Evolutionary conservation across 2,329 filamentous ascomycete genomes (phyloP), one percentile per base, ranked within the genome.

Genomic region (Amphichorda felina): DNA sequence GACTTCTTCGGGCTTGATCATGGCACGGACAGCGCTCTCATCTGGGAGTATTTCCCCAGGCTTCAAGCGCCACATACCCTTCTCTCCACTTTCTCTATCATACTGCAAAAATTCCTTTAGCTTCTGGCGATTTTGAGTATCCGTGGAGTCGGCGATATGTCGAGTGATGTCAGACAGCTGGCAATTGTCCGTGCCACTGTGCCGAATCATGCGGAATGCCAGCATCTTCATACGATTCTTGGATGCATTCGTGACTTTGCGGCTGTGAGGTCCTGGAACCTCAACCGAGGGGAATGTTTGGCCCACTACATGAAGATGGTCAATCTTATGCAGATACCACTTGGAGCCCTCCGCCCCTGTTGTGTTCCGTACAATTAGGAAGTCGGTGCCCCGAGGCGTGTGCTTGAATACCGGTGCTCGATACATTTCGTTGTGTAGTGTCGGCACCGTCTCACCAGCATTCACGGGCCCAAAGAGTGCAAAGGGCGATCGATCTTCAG

Each of bases 201-300:
- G 83, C 42, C 79, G 74, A 48, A 94, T 84, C 54, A 94, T 78
- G 34, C 91, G 82, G 55, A 86, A 95, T 0, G 87, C 83, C 27
- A 98, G 78, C 80, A 95, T 95, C 64, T 91, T 94, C 57, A 98
- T 79, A 25, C 91, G 78, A 57, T 91, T 94, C 65, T 98, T 98
- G 25, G 85, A 81, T n/a, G 89, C 87, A 38, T 93, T 94, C 0
- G 91, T 98, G 21, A 96, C 89, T 56, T 91, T 94, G 41, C 91
- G 74, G 26, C 87, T 93, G 54, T 96, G 88, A 3, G 88, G 89
- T 0, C 88, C 88, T 3, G 91, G 91, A 5, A 98, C 82, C 49
- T 96, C 88, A 21, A 89, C 77, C 0, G 84, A 86, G 1, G 91
- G 91, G 50, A 96, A 87, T 38, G 89, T 82, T 54, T 98, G 91